Base-by-base conservation (phyloP, 1,139 yeast species). In the Suhomyces terraborum region DNA sequence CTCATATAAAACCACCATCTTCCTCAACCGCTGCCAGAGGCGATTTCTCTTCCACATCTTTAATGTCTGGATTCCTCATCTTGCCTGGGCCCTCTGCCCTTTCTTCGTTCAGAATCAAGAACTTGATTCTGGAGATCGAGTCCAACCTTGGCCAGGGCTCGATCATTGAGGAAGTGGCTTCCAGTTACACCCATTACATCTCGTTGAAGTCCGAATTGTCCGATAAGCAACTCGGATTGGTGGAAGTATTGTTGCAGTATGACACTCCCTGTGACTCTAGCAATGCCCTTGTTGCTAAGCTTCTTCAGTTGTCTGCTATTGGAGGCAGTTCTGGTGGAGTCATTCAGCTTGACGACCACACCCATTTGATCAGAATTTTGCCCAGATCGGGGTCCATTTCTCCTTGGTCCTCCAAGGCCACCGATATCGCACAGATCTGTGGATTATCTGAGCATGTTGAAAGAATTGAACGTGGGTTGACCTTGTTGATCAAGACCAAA, bases 331-430 rank as follows among this genome's bases (percentile, higher is more conserved):
- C 71, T 22, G 32, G 56, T 42, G 49, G 42, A 9, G 43, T 54
- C n/a, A 46, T 54, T 20, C 41, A 49, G 8, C 60, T 77, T 42
- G 81, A 71, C 29, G 66, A 70, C 13, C 80, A 82, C 57, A 66
- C 80, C 26, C 77, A 79, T 49, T 68, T 89, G 53, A 67, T 93
- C 40, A 77, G 95, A 61, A 76, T 94, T 42, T 75, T 91, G 44
- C 98, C 99, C 35, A 81, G 98, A 64, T 75, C 93, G 8, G 98
- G 98, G 46, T 93, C 98, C 18, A 89, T 93, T 51, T 91, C 98
- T 19, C 98, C 98, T 24, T 94, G 99, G 99, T 88, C 97, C 13
- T 91, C 98, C 13, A 94, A 94, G 68, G 99, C 99, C 26, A 91
- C 98, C 34, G 93, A 93, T 64, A 94, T 94, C 53, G 79, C 94